Base-by-base conservation (phyloP, 768 basidiomycete species). In the Lentinula raphanica region DNA sequence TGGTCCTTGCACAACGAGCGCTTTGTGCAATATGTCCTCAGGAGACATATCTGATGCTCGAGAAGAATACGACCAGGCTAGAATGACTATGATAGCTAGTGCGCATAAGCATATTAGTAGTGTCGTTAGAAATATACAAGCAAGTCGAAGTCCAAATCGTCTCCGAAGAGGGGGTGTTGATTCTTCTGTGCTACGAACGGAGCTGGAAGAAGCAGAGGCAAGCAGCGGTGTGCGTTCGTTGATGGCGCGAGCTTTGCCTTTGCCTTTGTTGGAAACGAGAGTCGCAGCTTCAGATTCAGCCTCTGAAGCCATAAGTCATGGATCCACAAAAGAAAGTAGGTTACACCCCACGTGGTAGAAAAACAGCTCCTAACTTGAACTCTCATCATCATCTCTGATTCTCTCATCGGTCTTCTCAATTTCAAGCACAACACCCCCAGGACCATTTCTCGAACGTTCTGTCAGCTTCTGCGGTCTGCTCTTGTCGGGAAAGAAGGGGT, bases 1-100 rank as follows among this genome's bases (percentile, higher is more conserved):
- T 0, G 89, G 88, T 1, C 86, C 86, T 42, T 75, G 68, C 45
- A 88, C 70, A 9, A 82, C 76, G 15, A 91, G 64, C 19, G 80
- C 80, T 13, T 76, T 72, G 38, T 81, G 71, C 35, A 90, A 66
- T 55, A 90, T 68, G 61, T 84, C 81, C 60, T 88, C 79, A 12
- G 85, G 76, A 2, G 83, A 79, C 15, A 83, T 64, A 56, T 70
- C 68, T 13, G 82, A 77, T 0, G 80, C 81, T 31, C 76, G 76
- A 17, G 85, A 74, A 19, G 84, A 82, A 63, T 89, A 91, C 3
- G 84, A 84, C 74, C 82, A 88, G 5, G 82, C 85, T 8, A 90
- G 71, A 17, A 88, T 63, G 3, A 72, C 76, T 9, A 84, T 45
- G 3, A 77, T 50, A 13, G 79, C 63, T 38, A 83, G 73, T 3